Evolutionary conservation across 768 basidiomycete species (phyloP).

Genomic region (Roridomyces roridus): DNA sequence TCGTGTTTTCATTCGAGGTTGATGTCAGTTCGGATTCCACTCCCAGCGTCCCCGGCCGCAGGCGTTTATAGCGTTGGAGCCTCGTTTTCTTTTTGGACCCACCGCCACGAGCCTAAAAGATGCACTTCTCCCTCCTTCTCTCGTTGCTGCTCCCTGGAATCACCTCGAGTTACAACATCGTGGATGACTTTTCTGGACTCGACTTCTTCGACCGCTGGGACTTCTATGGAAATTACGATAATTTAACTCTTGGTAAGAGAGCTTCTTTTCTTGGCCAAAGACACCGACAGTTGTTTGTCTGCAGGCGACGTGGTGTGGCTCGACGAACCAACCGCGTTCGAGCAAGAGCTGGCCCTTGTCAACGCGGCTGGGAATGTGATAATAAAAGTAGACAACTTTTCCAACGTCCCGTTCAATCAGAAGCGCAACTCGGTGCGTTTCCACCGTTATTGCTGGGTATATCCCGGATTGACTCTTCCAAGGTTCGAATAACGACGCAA

Average conservation of each 20-base stretch:
- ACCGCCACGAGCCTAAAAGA: conserved; percentile 20
- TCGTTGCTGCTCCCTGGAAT: conserved; percentile 5
- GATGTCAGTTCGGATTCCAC: conserved; percentile 12
- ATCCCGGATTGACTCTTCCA: not conserved
- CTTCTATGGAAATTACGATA: conserved; percentile 47
- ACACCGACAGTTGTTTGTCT: not conserved
- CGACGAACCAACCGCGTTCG: conserved; percentile 40
- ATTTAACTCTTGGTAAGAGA: conserved; percentile 34
- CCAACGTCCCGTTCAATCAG: conserved; percentile 54
- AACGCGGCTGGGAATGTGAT: conserved; percentile 57
- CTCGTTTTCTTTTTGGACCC: conserved; percentile 6
- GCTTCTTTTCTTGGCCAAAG: not conserved
- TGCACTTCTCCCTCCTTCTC: conserved; percentile 10
- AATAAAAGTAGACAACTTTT: conserved; percentile 63
- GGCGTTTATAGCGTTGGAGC: not conserved
- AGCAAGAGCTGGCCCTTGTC: conserved; percentile 53
- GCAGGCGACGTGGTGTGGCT: conserved; percentile 58
- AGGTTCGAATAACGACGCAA: conserved; percentile 53
- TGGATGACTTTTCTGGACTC: conserved; percentile 44
- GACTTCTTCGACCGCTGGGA: conserved; percentile 53
- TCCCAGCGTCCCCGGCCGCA: conserved; percentile 18
- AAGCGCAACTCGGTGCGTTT: conserved; percentile 68
- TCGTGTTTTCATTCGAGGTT: conserved; percentile 20
- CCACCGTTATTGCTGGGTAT: conserved; percentile 7
- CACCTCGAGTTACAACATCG: conserved; percentile 35